These are phyloP conservation scores for Magnusiomyces clavatus DNA, from an alignment of 1,139 yeast genomes.

Conservation along the genomic window DNA sequence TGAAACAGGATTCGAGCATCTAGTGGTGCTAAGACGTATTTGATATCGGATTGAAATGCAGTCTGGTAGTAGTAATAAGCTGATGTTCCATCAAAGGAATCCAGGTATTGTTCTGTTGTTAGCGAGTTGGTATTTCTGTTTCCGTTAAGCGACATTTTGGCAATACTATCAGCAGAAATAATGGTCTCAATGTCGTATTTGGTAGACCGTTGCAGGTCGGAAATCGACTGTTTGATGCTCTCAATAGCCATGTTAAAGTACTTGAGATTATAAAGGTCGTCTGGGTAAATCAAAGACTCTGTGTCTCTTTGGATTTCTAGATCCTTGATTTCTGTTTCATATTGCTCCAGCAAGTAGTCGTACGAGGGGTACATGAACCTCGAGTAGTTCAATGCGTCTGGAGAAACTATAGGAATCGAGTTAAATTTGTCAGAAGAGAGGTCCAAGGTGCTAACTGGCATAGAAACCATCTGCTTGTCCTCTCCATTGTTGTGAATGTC, in stretches of 20 bases:
- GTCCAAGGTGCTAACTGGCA: background rate
- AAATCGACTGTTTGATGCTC: conserved; percentile 38
- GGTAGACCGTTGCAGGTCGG: background rate
- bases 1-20: conserved; percentile 68
- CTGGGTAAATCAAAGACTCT: background rate
- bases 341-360: conserved; percentile 45
- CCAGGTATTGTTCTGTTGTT: background rate
- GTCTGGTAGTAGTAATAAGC: conserved; percentile 65
- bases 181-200: conserved; percentile 16
- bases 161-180: conserved; percentile 14
- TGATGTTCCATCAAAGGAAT: conserved; percentile 28
- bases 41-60: conserved; percentile 56
- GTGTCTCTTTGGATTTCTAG: conserved; percentile 27
- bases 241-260: conserved; percentile 51
- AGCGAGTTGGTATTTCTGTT: background rate
- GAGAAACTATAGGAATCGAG: conserved; percentile 1
- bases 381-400: background rate
- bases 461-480: background rate
- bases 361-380: conserved; percentile 25
- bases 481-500: conserved; percentile 31
- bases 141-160: background rate
- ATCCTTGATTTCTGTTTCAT: conserved; percentile 47
- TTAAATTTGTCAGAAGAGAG: background rate
- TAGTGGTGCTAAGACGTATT: conserved; percentile 64
- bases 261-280: conserved; percentile 45